These are phyloP conservation scores for Trichoderma atrobrunneum DNA, from an alignment of 2,329 filamentous ascomycete genomes.

Conservation along the genomic window DNA sequence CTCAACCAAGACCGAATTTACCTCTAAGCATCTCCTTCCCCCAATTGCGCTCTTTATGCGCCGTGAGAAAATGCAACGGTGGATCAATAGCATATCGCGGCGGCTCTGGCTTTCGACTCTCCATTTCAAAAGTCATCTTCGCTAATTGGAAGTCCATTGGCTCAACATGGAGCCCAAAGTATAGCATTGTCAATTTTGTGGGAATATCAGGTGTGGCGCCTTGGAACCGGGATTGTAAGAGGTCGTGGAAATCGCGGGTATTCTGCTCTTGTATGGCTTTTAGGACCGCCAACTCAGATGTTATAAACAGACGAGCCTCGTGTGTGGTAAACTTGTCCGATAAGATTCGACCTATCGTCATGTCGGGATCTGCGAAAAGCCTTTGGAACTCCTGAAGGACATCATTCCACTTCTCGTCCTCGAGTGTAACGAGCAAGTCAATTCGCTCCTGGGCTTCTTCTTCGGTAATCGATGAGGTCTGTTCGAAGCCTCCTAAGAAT, in stretches of 20 bases:
- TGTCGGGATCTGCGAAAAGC: conserved; percentile 25
- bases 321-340: conserved; percentile 33
- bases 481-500: not conserved
- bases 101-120: conserved; percentile 21
- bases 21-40: conserved; percentile 28
- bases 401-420: conserved; percentile 25
- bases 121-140: conserved; percentile 25
- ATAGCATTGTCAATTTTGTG: conserved; percentile 46
- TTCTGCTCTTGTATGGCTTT: conserved; percentile 33
- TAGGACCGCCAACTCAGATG: conserved; percentile 29
- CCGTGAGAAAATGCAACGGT: conserved; percentile 35
- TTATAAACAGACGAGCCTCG: conserved; percentile 34
- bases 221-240: conserved; percentile 34
- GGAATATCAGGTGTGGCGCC: conserved; percentile 30
- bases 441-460: conserved; percentile 19
- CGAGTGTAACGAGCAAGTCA: conserved; percentile 27
- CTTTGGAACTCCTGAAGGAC: conserved; percentile 32
- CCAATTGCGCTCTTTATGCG: conserved; percentile 31
- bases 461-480: not conserved
- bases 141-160: conserved; percentile 32
- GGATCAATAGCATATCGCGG: conserved; percentile 25
- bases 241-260: conserved; percentile 28
- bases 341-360: conserved; percentile 33
- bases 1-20: not conserved
- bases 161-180: conserved; percentile 46